A percentile compares a stretch with the other conserved stretches of the same genome.
Conservation (phyloP, 768 basidiomycete species). For the Leccinum subtestaceum region DNA sequence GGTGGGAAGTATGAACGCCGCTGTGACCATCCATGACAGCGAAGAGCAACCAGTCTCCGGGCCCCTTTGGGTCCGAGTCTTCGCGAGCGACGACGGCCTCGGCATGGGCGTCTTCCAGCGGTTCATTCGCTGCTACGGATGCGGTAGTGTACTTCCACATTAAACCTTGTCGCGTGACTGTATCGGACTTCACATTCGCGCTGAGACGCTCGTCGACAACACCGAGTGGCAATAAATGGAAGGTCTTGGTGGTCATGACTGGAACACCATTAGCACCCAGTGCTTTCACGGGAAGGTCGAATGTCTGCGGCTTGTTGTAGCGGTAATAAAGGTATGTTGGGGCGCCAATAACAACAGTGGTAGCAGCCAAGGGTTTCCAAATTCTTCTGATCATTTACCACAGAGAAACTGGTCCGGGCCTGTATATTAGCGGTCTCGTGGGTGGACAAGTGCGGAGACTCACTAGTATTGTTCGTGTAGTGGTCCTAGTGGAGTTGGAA, state of each 20-base stretch:
- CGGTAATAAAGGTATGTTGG: slow-evolving; percentile 61
- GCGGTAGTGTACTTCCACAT: slow-evolving; percentile 80
- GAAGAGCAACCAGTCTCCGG: slow-evolving; percentile 80
- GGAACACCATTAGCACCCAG: slow-evolving; percentile 58
- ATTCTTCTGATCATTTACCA: slow-evolving; percentile 55
- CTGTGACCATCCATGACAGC: slow-evolving; percentile 90
- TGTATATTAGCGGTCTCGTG: neutral
- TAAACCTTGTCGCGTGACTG: slow-evolving; percentile 50
- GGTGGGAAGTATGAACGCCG: slow-evolving; percentile 77
- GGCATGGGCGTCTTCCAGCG: slow-evolving; percentile 87
- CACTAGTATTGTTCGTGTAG: neutral
- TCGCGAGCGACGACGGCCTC: slow-evolving; percentile 66
- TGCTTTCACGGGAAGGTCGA: slow-evolving; percentile 56
- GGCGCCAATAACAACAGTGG: slow-evolving; percentile 50
- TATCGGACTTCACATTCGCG: slow-evolving; percentile 48
- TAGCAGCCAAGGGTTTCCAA: slow-evolving; percentile 66
- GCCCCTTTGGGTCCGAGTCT: slow-evolving; percentile 51
- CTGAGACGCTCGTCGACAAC: slow-evolving; percentile 56
- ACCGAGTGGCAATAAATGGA: slow-evolving; percentile 55
- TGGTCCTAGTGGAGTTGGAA: neutral
- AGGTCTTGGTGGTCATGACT: slow-evolving; percentile 48
- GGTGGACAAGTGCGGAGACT: neutral
- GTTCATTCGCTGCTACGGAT: slow-evolving; percentile 79
- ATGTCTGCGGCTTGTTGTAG: slow-evolving; percentile 46
- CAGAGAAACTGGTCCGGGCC: neutral